A percentile compares a stretch with the other conserved stretches of the same genome.
These are phyloP conservation scores for Lachancea fermentati DNA, from an alignment of 805 yeast species.

Conservation along the genomic window DNA sequence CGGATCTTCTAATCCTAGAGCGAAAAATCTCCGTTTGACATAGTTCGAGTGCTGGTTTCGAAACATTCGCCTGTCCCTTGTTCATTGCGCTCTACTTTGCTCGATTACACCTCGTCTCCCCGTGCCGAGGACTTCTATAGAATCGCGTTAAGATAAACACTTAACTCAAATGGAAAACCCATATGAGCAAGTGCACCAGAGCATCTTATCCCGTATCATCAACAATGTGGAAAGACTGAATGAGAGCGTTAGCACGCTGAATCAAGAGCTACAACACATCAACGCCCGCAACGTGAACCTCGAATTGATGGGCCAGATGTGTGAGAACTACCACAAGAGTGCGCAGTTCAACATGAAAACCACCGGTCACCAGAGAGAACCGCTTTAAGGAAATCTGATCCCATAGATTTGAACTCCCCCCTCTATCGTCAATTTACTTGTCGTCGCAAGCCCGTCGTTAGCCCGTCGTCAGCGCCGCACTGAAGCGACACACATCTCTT, in stretches of 20 bases:
- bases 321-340: slow-evolving; percentile 70
- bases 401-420: no score
- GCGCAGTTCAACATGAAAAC: slow-evolving; percentile 65
- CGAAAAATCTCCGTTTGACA: no score
- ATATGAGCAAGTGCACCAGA: slow-evolving; percentile 75
- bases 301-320: slow-evolving; percentile 68
- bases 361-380: slow-evolving; percentile 57
- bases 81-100: no score
- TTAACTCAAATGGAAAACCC: slow-evolving; percentile 91
- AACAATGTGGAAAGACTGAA: slow-evolving; percentile 71
- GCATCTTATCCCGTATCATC: slow-evolving; percentile 68
- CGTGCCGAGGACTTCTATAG: no score
- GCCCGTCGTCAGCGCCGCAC: no score
- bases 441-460: no score
- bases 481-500: no score
- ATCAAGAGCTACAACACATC: slow-evolving; percentile 52
- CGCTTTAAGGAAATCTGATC: slow-evolving; percentile 30
- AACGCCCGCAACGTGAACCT: slow-evolving; percentile 63
- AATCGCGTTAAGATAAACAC: no score
- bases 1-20: no score
- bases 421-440: no score
- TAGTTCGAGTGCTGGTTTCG: not conserved
- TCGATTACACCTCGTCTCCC: no score
- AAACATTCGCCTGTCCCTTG: no score
- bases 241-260: slow-evolving; percentile 61